A percentile compares a stretch with the other conserved stretches of the same genome.
Evolutionary conservation across 2,329 filamentous ascomycete genomes (phyloP).

Genomic region (Diplodia scrobiculata): DNA sequence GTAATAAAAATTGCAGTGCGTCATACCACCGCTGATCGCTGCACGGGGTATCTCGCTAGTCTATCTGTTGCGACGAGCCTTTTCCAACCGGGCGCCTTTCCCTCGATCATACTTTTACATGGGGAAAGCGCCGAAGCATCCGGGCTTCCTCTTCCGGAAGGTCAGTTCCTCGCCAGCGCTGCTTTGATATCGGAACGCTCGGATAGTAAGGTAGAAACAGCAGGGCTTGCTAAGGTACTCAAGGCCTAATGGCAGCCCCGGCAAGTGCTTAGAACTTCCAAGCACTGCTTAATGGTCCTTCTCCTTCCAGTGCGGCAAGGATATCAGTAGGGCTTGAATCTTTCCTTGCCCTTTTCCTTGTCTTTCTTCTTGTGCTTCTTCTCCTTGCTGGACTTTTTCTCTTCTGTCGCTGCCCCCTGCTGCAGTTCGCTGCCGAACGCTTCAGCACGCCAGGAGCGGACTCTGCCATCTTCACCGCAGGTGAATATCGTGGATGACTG

Average conservation of each 20-base stretch:
- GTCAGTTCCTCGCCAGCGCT: background rate
- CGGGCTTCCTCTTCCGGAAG: background rate
- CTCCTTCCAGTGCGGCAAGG: background rate
- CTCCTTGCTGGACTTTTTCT: background rate
- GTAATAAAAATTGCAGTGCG: conserved; percentile 1
- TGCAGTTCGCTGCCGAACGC: conserved; percentile 27
- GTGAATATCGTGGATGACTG: conserved; percentile 47
- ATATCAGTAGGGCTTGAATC: conserved; percentile 46
- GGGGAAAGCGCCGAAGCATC: background rate
- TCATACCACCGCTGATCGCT: background rate
- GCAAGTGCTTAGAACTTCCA: background rate
- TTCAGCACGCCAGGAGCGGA: conserved; percentile 46
- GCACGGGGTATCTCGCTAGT: background rate
- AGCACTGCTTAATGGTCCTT: too few relatives aligned
- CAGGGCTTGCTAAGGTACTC: background rate
- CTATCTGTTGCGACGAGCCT: conserved; percentile 4
- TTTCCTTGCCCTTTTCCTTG: conserved; percentile 40
- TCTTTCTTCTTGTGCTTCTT: conserved; percentile 39
- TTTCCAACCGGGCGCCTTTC: background rate
- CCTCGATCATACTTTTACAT: background rate
- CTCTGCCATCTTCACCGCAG: conserved; percentile 53
- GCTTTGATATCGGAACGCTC: background rate
- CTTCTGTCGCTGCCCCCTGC: conserved; percentile 29
- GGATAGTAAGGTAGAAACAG: background rate
- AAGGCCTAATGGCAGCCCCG: background rate